Percentiles rank a stretch among this genome's conserved stretches.
phyloP scores from a whole-genome alignment of 495 filamentous ascomycete genomes.

The Margaritispora aquatica region DNA sequence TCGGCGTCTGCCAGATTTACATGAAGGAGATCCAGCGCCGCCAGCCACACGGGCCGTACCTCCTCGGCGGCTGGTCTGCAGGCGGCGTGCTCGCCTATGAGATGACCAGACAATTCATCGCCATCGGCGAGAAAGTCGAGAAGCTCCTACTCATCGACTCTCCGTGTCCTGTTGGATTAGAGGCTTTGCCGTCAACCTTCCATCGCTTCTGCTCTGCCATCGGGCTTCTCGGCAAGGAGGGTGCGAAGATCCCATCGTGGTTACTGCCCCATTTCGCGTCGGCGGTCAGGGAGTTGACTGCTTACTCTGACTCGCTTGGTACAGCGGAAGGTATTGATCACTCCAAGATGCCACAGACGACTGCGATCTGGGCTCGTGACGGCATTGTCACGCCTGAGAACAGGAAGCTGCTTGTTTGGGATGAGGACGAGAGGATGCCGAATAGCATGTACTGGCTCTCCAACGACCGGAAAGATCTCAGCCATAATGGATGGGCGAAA shows the following conservation, averaged over 20 bases:
- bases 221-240: conserved; percentile 69
- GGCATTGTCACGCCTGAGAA: conserved; percentile 42
- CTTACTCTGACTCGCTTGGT: conserved; percentile 40
- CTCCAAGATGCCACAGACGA: conserved; percentile 53
- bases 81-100: conserved; percentile 88
- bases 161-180: conserved; percentile 69
- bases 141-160: conserved; percentile 78
- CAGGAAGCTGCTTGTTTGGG: conserved; percentile 57
- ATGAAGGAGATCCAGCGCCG: conserved; percentile 55
- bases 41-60: conserved; percentile 62
- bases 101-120: conserved; percentile 63
- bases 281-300: conserved; percentile 66
- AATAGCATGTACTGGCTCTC: conserved; percentile 17
- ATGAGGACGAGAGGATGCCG: conserved; percentile 39
- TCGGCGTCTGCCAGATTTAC: conserved; percentile 50
- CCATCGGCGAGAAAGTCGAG: conserved; percentile 62
- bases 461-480: conserved; percentile 71
- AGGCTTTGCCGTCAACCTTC: conserved; percentile 68
- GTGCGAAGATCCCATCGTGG: conserved; percentile 62
- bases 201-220: conserved; percentile 75
- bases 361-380: conserved; percentile 73
- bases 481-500: conserved; percentile 68
- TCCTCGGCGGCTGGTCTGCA: conserved; percentile 74
- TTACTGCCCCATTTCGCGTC: conserved; percentile 78
- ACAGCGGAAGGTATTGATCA: conserved; percentile 47